Conservation (phyloP, 140 eudicot genomes). For the Stevia rebaudiana region DNA sequence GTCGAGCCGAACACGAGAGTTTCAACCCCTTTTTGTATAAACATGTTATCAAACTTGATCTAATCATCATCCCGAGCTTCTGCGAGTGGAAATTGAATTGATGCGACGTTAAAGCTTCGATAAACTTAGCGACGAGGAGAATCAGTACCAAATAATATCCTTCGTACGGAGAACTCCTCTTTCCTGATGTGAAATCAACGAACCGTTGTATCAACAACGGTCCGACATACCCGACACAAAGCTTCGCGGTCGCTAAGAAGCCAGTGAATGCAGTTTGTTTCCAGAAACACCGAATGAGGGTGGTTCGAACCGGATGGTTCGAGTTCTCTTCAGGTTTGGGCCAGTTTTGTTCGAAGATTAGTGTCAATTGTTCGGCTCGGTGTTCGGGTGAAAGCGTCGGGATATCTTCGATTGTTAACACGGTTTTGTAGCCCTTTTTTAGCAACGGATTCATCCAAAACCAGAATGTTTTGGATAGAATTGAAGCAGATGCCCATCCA, state of each 20-base stretch:
- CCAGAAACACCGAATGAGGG: slow-evolving; percentile 67
- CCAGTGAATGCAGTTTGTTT: slow-evolving; percentile 48
- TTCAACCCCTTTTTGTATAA: slow-evolving; percentile 67
- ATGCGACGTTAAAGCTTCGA: slow-evolving; percentile 60
- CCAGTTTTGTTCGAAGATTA: slow-evolving; percentile 59
- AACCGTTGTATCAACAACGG: slow-evolving; percentile 59
- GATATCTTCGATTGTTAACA: slow-evolving; percentile 46
- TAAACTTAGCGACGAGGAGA: slow-evolving; percentile 42
- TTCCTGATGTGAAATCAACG: slow-evolving; percentile 51
- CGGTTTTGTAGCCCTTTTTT: slow-evolving; percentile 51
- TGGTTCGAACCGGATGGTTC: slow-evolving; percentile 44
- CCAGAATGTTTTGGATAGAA: slow-evolving; percentile 51
- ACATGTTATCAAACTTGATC: slow-evolving; percentile 51
- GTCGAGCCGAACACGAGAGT: slow-evolving; percentile 69
- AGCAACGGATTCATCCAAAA: slow-evolving; percentile 61
- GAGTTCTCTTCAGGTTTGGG: slow-evolving; percentile 45
- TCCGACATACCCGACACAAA: slow-evolving; percentile 61
- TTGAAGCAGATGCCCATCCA: slow-evolving; percentile 55
- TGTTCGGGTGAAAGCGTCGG: slow-evolving; percentile 59
- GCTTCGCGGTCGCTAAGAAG: slow-evolving; percentile 33
- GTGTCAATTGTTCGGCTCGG: slow-evolving; percentile 54
- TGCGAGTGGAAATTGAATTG: slow-evolving; percentile 62
- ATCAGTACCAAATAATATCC: slow-evolving; percentile 53
- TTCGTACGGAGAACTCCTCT: slow-evolving; percentile 29
- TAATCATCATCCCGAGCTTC: slow-evolving; percentile 73